phyloP scores from a whole-genome alignment of 2,329 filamentous ascomycete species.

The Aotearoamyces nothofagi region DNA sequence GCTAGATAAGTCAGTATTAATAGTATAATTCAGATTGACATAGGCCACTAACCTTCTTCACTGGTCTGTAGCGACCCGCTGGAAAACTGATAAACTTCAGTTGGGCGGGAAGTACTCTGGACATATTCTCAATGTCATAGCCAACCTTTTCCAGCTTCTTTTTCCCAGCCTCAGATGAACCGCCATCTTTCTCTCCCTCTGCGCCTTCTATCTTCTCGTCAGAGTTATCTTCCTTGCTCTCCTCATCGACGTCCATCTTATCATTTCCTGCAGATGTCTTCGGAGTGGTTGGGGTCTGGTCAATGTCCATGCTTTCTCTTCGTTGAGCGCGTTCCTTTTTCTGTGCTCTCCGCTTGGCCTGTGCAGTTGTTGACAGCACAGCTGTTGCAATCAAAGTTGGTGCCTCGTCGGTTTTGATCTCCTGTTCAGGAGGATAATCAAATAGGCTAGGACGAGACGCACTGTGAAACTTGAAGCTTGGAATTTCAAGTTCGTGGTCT shows the following conservation, averaged over 20 bases:
- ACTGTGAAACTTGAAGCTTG: constrained; percentile 90
- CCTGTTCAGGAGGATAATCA: constrained; percentile 93
- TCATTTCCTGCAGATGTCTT: constrained; percentile 44
- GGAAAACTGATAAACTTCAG: constrained; percentile 93
- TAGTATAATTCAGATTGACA: too few species aligned
- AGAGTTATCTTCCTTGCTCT: constrained; percentile 29
- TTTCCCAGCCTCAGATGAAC: constrained; percentile 45
- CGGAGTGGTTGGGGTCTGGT: constrained; percentile 61
- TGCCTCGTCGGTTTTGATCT: constrained; percentile 86
- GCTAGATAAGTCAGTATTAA: constrained; percentile 38
- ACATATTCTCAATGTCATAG: constrained; percentile 96
- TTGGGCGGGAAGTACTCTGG: constrained; percentile 78
- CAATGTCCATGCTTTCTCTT: constrained; percentile 90
- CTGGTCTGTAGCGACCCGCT: constrained; percentile 79
- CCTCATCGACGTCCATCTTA: constrained; percentile 78
- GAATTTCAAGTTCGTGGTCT: constrained; percentile 85
- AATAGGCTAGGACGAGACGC: constrained; percentile 90
- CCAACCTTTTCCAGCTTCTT: constrained; percentile 89
- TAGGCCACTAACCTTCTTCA: constrained; percentile 57
- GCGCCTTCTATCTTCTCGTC: constrained; percentile 37
- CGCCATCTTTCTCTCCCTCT: constrained; percentile 40
- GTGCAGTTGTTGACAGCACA: constrained; percentile 88
- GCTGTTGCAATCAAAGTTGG: constrained; percentile 91
- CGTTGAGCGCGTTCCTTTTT: constrained; percentile 85
- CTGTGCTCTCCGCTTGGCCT: constrained; percentile 87